These are phyloP conservation scores for Talaromyces amestolkiae DNA, from an alignment of 2,329 filamentous ascomycete species.

Conservation along the genomic window DNA sequence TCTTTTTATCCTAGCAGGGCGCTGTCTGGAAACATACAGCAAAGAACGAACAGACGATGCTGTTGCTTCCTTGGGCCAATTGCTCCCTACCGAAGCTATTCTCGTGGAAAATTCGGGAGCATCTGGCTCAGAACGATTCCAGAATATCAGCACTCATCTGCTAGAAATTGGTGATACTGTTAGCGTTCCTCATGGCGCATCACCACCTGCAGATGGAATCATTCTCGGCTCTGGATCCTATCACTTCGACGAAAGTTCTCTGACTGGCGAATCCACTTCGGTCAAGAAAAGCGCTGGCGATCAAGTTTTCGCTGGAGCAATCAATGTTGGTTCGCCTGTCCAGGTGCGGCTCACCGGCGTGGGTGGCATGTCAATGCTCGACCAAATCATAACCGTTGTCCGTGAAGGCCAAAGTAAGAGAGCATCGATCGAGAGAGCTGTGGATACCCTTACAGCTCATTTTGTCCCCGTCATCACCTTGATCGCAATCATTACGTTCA, in stretches of 20 bases:
- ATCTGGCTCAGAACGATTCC: slow-evolving; percentile 23
- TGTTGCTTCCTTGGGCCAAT: slow-evolving; percentile 71
- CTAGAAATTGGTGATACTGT: slow-evolving; percentile 74
- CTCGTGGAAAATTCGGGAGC: slow-evolving; percentile 50
- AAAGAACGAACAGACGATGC: slow-evolving; percentile 88
- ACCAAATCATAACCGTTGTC: slow-evolving; percentile 50
- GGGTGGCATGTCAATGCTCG: slow-evolving; percentile 50
- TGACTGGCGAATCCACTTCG: slow-evolving; percentile 61
- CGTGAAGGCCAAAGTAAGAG: slow-evolving; percentile 50
- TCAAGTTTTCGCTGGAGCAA: slow-evolving; percentile 47
- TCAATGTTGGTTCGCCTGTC: slow-evolving; percentile 49
- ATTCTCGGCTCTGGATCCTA: slow-evolving; percentile 57
- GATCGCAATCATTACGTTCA: slow-evolving; percentile 47
- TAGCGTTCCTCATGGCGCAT: slow-evolving; percentile 72
- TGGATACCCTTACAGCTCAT: slow-evolving; percentile 48
- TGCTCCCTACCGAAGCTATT: slow-evolving; percentile 73
- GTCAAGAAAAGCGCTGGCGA: slow-evolving; percentile 45
- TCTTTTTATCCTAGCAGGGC: slow-evolving; percentile 71
- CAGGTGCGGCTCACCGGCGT: slow-evolving; percentile 43
- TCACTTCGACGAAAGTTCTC: slow-evolving; percentile 82
- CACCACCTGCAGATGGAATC: slow-evolving; percentile 77
- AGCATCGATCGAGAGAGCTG: slow-evolving; percentile 49
- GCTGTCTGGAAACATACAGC: slow-evolving; percentile 71
- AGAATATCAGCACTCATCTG: slow-evolving; percentile 62
- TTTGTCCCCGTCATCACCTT: slow-evolving; percentile 51